Conservation (phyloP, 2,329 filamentous ascomycete genomes). For the Hymenoscyphus fraxineus region DNA sequence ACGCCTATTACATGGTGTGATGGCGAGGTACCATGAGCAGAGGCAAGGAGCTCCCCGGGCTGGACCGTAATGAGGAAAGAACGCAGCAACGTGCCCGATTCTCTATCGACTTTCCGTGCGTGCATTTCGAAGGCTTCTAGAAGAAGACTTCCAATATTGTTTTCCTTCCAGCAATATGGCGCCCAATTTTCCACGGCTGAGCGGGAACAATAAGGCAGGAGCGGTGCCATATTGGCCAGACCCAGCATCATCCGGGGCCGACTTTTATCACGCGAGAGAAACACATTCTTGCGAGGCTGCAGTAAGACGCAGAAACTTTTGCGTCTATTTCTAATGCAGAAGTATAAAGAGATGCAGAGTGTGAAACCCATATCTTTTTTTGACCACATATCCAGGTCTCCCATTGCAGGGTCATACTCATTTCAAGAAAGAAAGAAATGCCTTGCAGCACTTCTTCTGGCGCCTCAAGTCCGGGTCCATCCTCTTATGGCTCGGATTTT, state of each 20-base stretch:
- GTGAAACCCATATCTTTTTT: conserved; percentile 12
- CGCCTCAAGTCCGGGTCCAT: conserved; percentile 22
- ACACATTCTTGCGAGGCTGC: conserved; percentile 23
- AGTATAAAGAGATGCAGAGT: conserved; percentile 23
- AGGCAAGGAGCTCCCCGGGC: background rate
- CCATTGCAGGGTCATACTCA: conserved; percentile 10
- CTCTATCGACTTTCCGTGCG: conserved; percentile 15
- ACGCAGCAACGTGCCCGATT: conserved; percentile 13
- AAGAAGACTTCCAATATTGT: conserved; percentile 19
- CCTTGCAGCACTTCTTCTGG: conserved; percentile 25
- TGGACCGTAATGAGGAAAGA: conserved; percentile 7
- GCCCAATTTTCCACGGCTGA: conserved; percentile 22
- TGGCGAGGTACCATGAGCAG: background rate
- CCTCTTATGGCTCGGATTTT: conserved; percentile 21
- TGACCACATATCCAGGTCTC: conserved; percentile 16
- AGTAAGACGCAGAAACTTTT: conserved; percentile 12
- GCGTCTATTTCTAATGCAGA: conserved; percentile 11
- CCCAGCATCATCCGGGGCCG: conserved; percentile 18
- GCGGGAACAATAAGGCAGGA: conserved; percentile 20
- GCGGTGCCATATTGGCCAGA: conserved; percentile 18
- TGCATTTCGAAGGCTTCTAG: conserved; percentile 16
- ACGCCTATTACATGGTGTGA: background rate
- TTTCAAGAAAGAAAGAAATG: conserved; percentile 14
- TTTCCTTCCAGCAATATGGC: conserved; percentile 19
- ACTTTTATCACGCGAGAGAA: conserved; percentile 23